Conservation (phyloP, 2,329 filamentous ascomycete genomes). For the Emmonsiellopsis sp. region DNA sequence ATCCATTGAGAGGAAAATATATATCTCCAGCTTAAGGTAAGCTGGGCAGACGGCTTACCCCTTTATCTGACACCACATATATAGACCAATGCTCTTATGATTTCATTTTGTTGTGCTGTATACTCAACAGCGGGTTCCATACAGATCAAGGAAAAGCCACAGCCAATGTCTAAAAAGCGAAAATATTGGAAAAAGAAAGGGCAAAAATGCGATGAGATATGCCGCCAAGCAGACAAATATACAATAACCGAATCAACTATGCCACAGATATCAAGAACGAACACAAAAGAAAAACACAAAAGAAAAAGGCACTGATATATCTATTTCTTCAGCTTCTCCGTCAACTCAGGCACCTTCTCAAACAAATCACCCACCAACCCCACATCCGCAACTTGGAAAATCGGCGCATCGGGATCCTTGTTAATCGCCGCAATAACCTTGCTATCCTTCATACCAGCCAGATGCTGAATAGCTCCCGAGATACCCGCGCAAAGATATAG, state of each 20-base stretch:
- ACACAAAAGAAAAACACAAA: background rate
- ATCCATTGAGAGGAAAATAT: too few relatives aligned
- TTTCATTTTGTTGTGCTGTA: background rate
- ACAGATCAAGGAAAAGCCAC: background rate
- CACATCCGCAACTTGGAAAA: conserved; percentile 96
- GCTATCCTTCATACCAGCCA: conserved; percentile 99
- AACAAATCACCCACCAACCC: conserved; percentile 93
- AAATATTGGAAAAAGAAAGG: background rate
- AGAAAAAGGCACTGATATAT: background rate
- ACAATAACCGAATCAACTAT: too few relatives aligned
- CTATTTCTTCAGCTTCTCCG: conserved; percentile 73
- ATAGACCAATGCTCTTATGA: background rate
- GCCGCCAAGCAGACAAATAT: background rate
- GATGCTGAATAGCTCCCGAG: conserved; percentile 92
- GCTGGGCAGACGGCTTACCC: too few relatives aligned
- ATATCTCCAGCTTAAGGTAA: too few relatives aligned
- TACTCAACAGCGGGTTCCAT: background rate
- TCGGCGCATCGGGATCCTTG: conserved; percentile 93
- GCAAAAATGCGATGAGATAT: background rate
- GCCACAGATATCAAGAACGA: background rate
- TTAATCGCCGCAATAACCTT: conserved; percentile 99
- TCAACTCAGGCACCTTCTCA: conserved; percentile 90
- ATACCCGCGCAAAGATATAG: conserved; percentile 94
- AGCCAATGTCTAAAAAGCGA: too few relatives aligned
- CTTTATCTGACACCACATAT: background rate